Base-by-base conservation (phyloP, 2,329 filamentous ascomycete genomes). In the Myriosclerotinia duriaeana region DNA sequence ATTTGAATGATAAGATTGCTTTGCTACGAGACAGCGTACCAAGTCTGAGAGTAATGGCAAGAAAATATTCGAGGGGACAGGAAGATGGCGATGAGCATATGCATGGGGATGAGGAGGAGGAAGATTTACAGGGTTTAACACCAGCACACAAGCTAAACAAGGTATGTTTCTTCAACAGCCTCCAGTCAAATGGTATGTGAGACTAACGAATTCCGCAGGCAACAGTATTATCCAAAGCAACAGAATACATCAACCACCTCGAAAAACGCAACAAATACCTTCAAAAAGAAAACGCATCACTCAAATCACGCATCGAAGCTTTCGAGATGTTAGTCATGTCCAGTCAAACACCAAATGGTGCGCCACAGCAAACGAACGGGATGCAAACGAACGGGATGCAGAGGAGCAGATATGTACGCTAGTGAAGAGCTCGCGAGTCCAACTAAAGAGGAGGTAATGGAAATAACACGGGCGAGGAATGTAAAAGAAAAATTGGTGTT, bases 171-270 rank as follows among this genome's bases (percentile, higher is more conserved):
- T 65, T 26, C 56, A 36, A 52, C 30, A 17, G 9, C 48, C 11
- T 22, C 34, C 17, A 30, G 17, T 34, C 14, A 11, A 12, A 55
- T 20, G 17, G 17, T 26, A 26, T 26, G 14, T 8, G 20, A 22
- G 61, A 65, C 38, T 70, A 59, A 66, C 52, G 2, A 58, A 40
- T n/a, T 44, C 22, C 15, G 61, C 14, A 65, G 74, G 73, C 73
- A 64, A 75, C 73, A 0, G 85, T 98, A 54, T 80, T 98, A 61
- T 93, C 92, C 71, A 98, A 98, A 78, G 94, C 94, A 7, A 97
- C 93, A 12, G 94, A 97, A 77, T 97, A 98, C 74, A 98, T 98
- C 71, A 87, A 89, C 40, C 93, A 98, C 78, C 81, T 98, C 2
- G 94, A 97, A 77, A 95, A 95, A 79, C 87, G 92, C 26, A 96